Conservation (phyloP, 257 asterid species). For the Plantago elongata region DNA sequence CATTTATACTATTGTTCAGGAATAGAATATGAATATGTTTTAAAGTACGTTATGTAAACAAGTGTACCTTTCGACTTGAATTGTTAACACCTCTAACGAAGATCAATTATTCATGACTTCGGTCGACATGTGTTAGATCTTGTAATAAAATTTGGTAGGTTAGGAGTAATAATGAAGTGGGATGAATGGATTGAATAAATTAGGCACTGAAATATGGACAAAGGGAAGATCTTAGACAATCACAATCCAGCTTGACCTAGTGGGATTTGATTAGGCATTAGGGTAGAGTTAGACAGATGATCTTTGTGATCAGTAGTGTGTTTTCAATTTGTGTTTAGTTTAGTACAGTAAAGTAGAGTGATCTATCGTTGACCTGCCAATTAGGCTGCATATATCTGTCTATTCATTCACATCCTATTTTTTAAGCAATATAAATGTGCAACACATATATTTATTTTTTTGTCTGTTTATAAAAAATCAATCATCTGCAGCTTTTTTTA, state of each 20-base stretch:
- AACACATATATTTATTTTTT: conserved; percentile 25
- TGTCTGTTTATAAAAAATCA: background rate
- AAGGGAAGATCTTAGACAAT: conserved; percentile 19
- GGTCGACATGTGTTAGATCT: background rate
- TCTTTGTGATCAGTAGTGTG: no score
- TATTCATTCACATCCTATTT: conserved; percentile 18
- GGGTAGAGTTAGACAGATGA: no score
- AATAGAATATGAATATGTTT: no score
- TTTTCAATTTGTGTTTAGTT: no score
- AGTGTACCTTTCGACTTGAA: no score
- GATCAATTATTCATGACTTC: background rate
- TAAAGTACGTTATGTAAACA: no score
- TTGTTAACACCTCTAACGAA: no score
- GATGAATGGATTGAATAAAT: conserved; percentile 13
- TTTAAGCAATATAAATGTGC: conserved; percentile 24
- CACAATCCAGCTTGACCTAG: conserved; percentile 23
- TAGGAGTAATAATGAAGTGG: background rate
- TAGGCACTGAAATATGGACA: conserved; percentile 47
- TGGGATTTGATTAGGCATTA: background rate
- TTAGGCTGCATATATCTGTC: conserved; percentile 36
- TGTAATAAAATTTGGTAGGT: background rate
- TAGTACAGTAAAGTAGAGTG: conserved; percentile 8
- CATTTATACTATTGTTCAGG: no score
- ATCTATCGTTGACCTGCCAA: conserved; percentile 59
- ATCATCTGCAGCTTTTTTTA: background rate